Evolutionary conservation across 78 protist species (phyloP).

Genomic region (Planoprotostelium fungivorum): DNA sequence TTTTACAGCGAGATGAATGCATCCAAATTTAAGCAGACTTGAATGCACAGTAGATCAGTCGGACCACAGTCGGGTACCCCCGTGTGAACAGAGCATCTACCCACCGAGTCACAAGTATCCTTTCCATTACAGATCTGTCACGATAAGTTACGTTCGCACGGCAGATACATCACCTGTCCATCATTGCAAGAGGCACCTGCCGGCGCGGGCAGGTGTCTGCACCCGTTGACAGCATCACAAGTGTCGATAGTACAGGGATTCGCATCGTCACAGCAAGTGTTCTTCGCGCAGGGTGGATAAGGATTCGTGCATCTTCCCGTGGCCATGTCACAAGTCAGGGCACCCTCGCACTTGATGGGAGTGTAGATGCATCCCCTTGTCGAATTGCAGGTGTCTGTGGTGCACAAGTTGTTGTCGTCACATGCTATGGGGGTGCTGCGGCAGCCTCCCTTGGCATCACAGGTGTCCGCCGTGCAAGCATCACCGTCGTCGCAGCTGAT

Average conservation of each 20-base stretch:
- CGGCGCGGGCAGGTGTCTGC: constrained; percentile 14
- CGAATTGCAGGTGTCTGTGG: neutral
- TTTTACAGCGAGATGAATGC: neutral
- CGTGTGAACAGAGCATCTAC: neutral
- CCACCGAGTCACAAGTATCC: neutral
- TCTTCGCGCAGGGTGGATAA: too few relatives aligned
- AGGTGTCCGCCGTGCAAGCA: constrained; percentile 15
- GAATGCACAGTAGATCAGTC: neutral
- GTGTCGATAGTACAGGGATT: constrained; percentile 17
- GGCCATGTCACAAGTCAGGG: neutral
- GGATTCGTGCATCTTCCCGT: too few relatives aligned
- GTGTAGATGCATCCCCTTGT: constrained; percentile 1
- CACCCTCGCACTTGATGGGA: constrained; percentile 13
- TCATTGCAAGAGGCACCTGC: neutral
- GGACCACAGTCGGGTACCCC: neutral
- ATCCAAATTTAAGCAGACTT: neutral
- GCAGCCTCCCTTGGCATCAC: constrained; percentile 13
- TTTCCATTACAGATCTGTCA: neutral
- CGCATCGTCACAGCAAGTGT: constrained; percentile 15
- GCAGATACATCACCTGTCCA: neutral
- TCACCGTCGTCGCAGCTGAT: constrained; percentile 13
- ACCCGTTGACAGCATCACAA: constrained; percentile 19
- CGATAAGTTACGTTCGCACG: neutral
- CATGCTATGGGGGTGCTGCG: neutral
- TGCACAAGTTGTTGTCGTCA: neutral